Percentiles rank a stretch among this genome's conserved stretches.
Evolutionary conservation across 2,329 filamentous ascomycete genomes (phyloP).

Genomic region (Talaromyces amestolkiae): DNA sequence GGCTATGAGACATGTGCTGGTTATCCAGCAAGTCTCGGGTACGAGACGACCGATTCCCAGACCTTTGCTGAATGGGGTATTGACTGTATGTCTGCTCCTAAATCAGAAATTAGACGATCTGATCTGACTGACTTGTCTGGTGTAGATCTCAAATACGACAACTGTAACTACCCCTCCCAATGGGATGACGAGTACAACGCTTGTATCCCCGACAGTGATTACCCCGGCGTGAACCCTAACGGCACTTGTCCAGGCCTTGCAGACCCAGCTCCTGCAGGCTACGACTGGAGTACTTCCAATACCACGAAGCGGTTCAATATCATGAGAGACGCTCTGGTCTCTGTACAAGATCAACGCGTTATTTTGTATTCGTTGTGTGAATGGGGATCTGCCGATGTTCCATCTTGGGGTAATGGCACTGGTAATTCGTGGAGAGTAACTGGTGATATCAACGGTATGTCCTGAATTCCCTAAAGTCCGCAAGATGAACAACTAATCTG

Average conservation of each 20-base stretch:
- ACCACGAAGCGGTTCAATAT: conserved; percentile 48
- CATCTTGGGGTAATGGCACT: conserved; percentile 50
- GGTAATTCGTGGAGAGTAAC: conserved; percentile 49
- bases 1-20: conserved; percentile 52
- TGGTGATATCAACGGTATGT: conserved; percentile 33
- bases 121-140: not conserved
- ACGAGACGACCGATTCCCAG: conserved; percentile 58
- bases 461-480: not conserved
- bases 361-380: conserved; percentile 55
- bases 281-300: conserved; percentile 51
- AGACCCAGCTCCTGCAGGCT: conserved; percentile 45
- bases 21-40: conserved; percentile 57
- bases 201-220: conserved; percentile 42
- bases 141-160: conserved; percentile 57
- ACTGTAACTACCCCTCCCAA: conserved; percentile 47
- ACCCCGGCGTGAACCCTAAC: conserved; percentile 38
- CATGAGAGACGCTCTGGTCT: conserved; percentile 55
- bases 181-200: conserved; percentile 40
- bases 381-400: conserved; percentile 54
- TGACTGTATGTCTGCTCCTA: conserved; percentile 41
- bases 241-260: conserved; percentile 40
- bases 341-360: conserved; percentile 36
- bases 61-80: conserved; percentile 60
- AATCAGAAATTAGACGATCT: not conserved
- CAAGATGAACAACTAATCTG: not conserved